Evolutionary conservation across 2,329 filamentous ascomycete genomes (phyloP), one percentile per base, ranked within the genome.

Genomic region (Periconia sp.): DNA sequence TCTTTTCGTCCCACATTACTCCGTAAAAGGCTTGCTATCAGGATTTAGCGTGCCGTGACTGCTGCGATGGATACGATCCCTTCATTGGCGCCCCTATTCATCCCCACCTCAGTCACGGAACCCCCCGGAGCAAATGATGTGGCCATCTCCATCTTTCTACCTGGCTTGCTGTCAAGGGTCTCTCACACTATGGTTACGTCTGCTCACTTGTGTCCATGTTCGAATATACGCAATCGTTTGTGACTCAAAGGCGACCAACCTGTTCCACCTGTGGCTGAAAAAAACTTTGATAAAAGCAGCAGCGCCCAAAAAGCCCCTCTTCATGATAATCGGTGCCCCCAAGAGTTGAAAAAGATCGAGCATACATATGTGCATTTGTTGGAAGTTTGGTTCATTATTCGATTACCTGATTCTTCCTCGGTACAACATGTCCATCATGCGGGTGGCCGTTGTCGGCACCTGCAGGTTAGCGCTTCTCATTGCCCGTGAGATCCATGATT

Each of bases 381-480:
- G 8, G 23, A 27, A 27, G 23, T 27, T 50, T 47, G 50, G 49
- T 53, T 7, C 19, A 18, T 35, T 14, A 35, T 30, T 15, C 43
- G 2, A 11, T 33, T 33, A 31, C 14, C 27, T 18, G 23, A 45
- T 31, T 13, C 3, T n/a, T 27, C 10, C 33, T 30, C 18, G 15
- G 9, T 7, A 23, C 35, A 48, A 15, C 33, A 65, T 66, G 60
- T 56, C 61, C 53, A 82, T 79, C 71, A 85, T 86, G 79, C 80
- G 83, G 66, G 78, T 87, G 63, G 84, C 83, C 44, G 79, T 87
- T 60, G 85, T 84, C 59, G 85, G 85, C 41, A 85, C 81, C 47
- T 82, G 83, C 58, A 83, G 82, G 49, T 74, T 88, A 50, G 83
- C 83, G 50, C 78, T 81, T 55, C 74, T 81, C 33, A 80, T 87